Evolutionary conservation across 2,329 filamentous ascomycete species (phyloP), one percentile per base, ranked within the genome.

Genomic region (Pyricularia grisea): DNA sequence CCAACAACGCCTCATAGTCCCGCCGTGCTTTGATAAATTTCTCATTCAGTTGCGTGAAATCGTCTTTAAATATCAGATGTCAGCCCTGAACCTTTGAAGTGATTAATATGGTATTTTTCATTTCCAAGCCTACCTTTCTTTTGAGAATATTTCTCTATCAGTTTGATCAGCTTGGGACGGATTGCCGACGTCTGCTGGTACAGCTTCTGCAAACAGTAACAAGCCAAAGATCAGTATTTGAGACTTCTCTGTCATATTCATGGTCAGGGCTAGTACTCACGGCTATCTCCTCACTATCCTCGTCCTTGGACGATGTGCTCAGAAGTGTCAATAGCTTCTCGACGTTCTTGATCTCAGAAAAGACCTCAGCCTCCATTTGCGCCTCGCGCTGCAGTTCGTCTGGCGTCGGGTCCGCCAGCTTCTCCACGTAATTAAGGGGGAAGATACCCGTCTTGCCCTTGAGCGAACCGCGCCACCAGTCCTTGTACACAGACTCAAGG

Each of bases 21-120:
- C 94, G 88, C 72, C 95, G 90, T 65, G 95, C 95, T 80, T 99
- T 99, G 84, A 99, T 98, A 79, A 99, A 99, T 81, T 98, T 98
- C 79, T 99, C 95, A 76, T 99, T 99, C 71, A 99, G 83, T 77
- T 98, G 94, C 2, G 95, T 97, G 76, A 99, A 98, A 78, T 99
- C 95, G 79, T 99, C 95, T n/a, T 97, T 17, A 12, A 28, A 30
- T 11, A 30, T 10, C 2, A 17, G 12, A 30, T 63, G 25, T 63
- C 60, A 63, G 60, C 9, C 12, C 30, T 1, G 60, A 28, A 27
- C 27, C 25, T 30, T 63, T n/a, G n/a, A 5, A 30, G 9, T 1
- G 58, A 2, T 28, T 30, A 28, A 17, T 36, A 11, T 2, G 3
- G 25, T 11, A 11, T 63, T 5, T 27, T 63, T 28, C 1, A 10